Evolutionary conservation across 768 basidiomycete genomes (phyloP).

Genomic region (Termitomyces sp.): DNA sequence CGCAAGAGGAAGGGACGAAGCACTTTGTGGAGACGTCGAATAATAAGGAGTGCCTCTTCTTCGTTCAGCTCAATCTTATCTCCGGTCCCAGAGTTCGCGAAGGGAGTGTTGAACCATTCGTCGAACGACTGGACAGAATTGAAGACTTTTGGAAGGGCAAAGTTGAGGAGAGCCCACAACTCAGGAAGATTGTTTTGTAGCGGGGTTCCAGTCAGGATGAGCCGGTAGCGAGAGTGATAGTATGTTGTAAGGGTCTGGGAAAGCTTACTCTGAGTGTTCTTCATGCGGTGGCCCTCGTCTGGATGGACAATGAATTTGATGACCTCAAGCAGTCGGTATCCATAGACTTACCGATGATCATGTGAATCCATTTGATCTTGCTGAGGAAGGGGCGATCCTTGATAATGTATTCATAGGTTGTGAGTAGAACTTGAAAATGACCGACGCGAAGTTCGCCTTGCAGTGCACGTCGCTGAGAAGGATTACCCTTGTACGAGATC

Average conservation of each 20-base stretch:
- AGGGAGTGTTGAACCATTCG: slow-evolving; percentile 99
- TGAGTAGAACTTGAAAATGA: slow-evolving; percentile 88
- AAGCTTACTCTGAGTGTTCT: slow-evolving; percentile 89
- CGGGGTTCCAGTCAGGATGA: slow-evolving; percentile 94
- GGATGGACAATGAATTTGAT: not conserved
- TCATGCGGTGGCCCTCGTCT: slow-evolving; percentile 98
- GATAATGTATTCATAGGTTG: slow-evolving; percentile 97
- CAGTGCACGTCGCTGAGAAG: slow-evolving; percentile 69
- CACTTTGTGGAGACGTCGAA: slow-evolving; percentile 94
- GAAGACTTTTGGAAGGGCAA: slow-evolving; percentile 92
- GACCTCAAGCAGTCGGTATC: not conserved
- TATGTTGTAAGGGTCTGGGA: slow-evolving; percentile 85
- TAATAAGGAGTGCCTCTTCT: slow-evolving; percentile 98
- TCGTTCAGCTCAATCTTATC: slow-evolving; percentile 99
- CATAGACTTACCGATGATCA: slow-evolving; percentile 79
- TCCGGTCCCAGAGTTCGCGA: slow-evolving; percentile 94
- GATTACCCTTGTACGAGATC: slow-evolving; percentile 91
- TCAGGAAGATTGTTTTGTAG: slow-evolving; percentile 97
- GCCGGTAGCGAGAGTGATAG: slow-evolving; percentile 88
- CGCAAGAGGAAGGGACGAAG: slow-evolving; percentile 91
- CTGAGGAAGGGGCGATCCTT: slow-evolving; percentile 88
- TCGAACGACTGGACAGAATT: slow-evolving; percentile 99
- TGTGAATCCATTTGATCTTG: slow-evolving; percentile 94
- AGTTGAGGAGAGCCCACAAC: slow-evolving; percentile 93
- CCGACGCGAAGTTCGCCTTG: slow-evolving; percentile 73